Percentiles rank a stretch among this genome's conserved stretches.
phyloP scores from a whole-genome alignment of 495 filamentous ascomycete species.

The Lasiosphaeris hirsuta region DNA sequence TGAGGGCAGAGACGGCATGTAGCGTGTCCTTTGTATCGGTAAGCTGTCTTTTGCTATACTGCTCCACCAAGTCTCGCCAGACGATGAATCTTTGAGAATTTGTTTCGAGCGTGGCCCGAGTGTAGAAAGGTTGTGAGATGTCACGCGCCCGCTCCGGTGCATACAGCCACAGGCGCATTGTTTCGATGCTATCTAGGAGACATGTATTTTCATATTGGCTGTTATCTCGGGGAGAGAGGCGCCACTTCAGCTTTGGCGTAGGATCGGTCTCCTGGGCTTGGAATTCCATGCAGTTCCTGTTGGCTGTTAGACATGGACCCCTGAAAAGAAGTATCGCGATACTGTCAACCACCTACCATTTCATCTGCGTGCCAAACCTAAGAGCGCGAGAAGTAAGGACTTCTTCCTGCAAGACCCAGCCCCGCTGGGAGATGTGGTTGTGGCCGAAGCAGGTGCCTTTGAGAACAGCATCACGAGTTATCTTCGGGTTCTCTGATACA shows the following conservation, averaged over 20 bases:
- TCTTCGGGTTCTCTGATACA: neutral
- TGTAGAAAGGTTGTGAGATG: neutral
- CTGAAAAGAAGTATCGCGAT: too few relatives aligned
- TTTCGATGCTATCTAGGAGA: neutral
- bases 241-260: neutral
- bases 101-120: neutral
- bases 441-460: neutral
- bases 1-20: slow-evolving; percentile 14
- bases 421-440: slow-evolving; percentile 11
- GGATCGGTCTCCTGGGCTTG: slow-evolving; percentile 16
- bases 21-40: slow-evolving; percentile 13
- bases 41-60: slow-evolving; percentile 18
- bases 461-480: slow-evolving; percentile 1
- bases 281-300: slow-evolving; percentile 1
- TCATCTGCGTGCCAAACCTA: slow-evolving; percentile 18
- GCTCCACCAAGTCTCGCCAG: slow-evolving; percentile 15
- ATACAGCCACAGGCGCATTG: slow-evolving; percentile 16
- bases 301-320: too few relatives aligned
- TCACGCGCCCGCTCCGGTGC: slow-evolving; percentile 1
- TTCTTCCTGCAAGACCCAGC: slow-evolving; percentile 27
- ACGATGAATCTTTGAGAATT: slow-evolving; percentile 10
- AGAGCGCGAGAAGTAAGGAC: slow-evolving; percentile 18
- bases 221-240: neutral
- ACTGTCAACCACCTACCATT: slow-evolving; percentile 2
- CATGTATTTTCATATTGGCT: neutral